phyloP scores from a whole-genome alignment of 495 filamentous ascomycete species.

The Annulohypoxylon nitens region DNA sequence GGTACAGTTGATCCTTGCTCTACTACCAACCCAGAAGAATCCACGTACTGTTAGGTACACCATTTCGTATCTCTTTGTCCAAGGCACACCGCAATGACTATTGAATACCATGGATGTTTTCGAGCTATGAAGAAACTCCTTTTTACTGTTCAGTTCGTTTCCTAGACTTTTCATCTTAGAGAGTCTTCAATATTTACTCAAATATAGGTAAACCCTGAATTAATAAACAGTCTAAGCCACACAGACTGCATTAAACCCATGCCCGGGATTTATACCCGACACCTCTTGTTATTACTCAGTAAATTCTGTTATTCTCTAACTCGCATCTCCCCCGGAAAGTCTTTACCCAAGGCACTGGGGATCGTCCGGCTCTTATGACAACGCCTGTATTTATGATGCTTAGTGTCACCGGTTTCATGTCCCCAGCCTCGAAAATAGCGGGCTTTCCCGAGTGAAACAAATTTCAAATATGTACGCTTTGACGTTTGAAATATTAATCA shows the following conservation, averaged over 20 bases:
- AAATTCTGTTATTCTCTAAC: slow-evolving; percentile 32
- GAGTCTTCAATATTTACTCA: slow-evolving; percentile 1
- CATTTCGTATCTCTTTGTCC: not conserved
- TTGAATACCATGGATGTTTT: not conserved
- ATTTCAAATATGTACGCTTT: slow-evolving; percentile 14
- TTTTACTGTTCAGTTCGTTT: not conserved
- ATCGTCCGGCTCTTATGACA: slow-evolving; percentile 24
- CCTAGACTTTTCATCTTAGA: slow-evolving; percentile 4
- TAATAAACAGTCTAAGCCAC: slow-evolving; percentile 39
- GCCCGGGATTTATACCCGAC: slow-evolving; percentile 31
- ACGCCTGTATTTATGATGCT: slow-evolving; percentile 18
- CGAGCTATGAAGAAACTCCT: slow-evolving; percentile 5
- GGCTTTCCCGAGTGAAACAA: slow-evolving; percentile 40
- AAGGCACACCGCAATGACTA: not conserved
- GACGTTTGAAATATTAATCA: slow-evolving; percentile 18
- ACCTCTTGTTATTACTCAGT: slow-evolving; percentile 26
- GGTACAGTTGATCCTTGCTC: not conserved
- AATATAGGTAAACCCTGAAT: slow-evolving; percentile 27
- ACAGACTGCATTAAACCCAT: slow-evolving; percentile 30
- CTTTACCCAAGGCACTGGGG: slow-evolving; percentile 43
- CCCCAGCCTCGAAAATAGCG: slow-evolving; percentile 33
- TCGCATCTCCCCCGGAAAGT: slow-evolving; percentile 34
- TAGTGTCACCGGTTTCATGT: slow-evolving; percentile 35
- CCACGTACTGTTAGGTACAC: not conserved
- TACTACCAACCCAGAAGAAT: not conserved